These are phyloP conservation scores for Fusarium marasasianum DNA, from an alignment of 2,329 filamentous ascomycete species.

Conservation along the genomic window DNA sequence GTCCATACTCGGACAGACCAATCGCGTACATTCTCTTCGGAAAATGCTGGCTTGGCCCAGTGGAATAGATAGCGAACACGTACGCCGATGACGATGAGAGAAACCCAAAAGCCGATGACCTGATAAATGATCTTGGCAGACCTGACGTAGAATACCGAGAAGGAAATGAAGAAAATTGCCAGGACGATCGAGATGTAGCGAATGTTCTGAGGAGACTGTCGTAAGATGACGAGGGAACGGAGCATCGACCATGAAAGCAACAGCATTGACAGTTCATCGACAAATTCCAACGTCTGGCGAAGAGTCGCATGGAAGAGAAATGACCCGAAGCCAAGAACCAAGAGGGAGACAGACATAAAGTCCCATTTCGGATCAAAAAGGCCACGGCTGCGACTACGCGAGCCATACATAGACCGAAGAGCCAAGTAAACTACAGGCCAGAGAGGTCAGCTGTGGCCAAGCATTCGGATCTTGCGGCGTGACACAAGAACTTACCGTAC, in stretches of 20 bases:
- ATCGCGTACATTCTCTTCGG: constrained; percentile 37
- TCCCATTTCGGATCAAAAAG: constrained; percentile 48
- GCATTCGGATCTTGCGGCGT: not conserved
- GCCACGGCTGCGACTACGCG: constrained; percentile 43
- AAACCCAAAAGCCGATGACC: constrained; percentile 49
- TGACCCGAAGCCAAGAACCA: constrained; percentile 55
- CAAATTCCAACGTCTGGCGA: constrained; percentile 54
- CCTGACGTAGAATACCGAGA: constrained; percentile 55
- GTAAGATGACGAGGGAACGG: constrained; percentile 57
- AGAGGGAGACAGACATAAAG: constrained; percentile 53
- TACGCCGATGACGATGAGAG: constrained; percentile 46
- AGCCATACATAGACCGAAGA: constrained; percentile 50
- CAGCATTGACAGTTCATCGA: constrained; percentile 69
- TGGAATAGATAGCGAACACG: constrained; percentile 50
- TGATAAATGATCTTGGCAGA: constrained; percentile 57
- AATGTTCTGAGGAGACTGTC: constrained; percentile 50
- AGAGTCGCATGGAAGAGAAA: constrained; percentile 57
- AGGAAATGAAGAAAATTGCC: constrained; percentile 52
- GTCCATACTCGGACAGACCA: constrained; percentile 44
- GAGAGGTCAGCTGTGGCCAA: constrained; percentile 5
- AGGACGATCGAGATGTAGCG: constrained; percentile 50
- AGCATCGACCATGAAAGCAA: constrained; percentile 62
- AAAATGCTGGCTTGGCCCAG: constrained; percentile 42
- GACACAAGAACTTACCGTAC: constrained; percentile 51
- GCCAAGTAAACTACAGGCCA: constrained; percentile 52